phyloP scores from a whole-genome alignment of 164 flowering plant genomes.

The Saururus chinensis region DNA sequence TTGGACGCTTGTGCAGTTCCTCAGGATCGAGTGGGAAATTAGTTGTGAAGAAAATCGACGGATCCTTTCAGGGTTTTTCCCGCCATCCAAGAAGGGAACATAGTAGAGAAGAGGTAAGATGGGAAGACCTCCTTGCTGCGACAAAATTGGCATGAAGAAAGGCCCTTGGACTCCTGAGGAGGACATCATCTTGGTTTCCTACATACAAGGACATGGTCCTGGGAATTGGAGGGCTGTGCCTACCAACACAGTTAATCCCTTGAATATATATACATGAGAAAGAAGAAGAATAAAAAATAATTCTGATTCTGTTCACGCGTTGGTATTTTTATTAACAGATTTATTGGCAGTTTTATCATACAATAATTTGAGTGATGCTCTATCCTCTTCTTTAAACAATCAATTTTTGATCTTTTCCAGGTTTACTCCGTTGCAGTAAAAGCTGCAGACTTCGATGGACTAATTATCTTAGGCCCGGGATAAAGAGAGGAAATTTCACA shows the following conservation, averaged over 20 bases:
- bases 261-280: no score
- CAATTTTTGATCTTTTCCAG: constrained; percentile 19
- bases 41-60: no score
- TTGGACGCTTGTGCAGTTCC: constrained; percentile 8
- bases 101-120: constrained; percentile 16
- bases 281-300: neutral
- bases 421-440: constrained; percentile 82
- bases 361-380: no score
- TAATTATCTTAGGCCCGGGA: constrained; percentile 89
- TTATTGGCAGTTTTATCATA: no score
- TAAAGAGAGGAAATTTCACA: constrained; percentile 75
- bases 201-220: constrained; percentile 86
- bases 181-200: constrained; percentile 82
- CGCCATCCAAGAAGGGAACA: neutral
- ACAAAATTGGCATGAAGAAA: constrained; percentile 79
- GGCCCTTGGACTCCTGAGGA: constrained; percentile 99
- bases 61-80: no score
- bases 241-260: constrained; percentile 49
- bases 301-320: constrained; percentile 6
- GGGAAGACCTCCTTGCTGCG: constrained; percentile 98
- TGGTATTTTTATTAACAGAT: no score
- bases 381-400: no score
- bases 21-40: neutral
- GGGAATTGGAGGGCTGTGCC: constrained; percentile 96
- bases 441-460: constrained; percentile 92